Evolutionary conservation across 2,329 filamentous ascomycete genomes (phyloP).

Genomic region (Xylaria sp.): DNA sequence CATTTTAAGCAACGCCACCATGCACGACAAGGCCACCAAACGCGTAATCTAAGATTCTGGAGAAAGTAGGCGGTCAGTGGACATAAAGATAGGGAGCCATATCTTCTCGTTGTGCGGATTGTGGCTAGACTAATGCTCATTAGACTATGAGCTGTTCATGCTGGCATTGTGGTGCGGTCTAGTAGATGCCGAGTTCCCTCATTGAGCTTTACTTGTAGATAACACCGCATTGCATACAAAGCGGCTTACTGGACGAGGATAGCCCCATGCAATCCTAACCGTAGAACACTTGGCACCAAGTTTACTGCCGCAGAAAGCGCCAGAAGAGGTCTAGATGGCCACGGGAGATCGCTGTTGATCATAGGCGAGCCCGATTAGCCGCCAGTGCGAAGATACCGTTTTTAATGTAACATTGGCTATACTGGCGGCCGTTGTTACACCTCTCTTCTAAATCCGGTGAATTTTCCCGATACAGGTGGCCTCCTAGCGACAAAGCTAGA

Average conservation of each 20-base stretch:
- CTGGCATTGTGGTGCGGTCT: neutral
- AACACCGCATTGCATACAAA: slow-evolving; percentile 5
- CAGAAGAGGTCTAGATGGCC: neutral
- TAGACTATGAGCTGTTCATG: neutral
- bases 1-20: slow-evolving; percentile 21
- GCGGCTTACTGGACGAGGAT: slow-evolving; percentile 3
- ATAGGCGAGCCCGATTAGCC: neutral
- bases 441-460: neutral
- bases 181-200: neutral
- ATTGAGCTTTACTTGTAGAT: slow-evolving; percentile 1
- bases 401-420: neutral
- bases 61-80: neutral
- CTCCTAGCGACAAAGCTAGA: neutral
- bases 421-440: neutral
- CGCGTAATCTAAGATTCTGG: slow-evolving; percentile 1
- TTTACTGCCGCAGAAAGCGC: neutral
- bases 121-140: slow-evolving; percentile 1
- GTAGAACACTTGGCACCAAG: neutral
- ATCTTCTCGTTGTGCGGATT: neutral
- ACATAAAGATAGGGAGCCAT: neutral
- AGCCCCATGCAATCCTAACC: neutral
- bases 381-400: neutral
- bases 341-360: neutral
- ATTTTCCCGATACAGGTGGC: too few species aligned
- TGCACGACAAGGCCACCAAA: slow-evolving; percentile 13